These are phyloP conservation scores for Silybum marianum DNA, from an alignment of 129 eudicot species.

Conservation along the genomic window DNA sequence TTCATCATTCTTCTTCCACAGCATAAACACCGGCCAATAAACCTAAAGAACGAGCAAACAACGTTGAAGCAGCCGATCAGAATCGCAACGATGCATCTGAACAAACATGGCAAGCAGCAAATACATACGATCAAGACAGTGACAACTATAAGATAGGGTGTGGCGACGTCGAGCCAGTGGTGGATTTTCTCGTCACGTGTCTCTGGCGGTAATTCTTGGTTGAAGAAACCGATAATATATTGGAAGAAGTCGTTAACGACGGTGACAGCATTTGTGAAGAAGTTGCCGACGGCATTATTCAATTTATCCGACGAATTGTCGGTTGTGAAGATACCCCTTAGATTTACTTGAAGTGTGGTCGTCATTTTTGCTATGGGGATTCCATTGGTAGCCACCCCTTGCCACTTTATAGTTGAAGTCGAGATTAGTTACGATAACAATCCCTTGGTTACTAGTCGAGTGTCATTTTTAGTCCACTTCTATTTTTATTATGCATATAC, in stretches of 20 bases:
- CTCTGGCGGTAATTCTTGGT: too few species aligned
- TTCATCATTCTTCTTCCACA: conserved; percentile 16
- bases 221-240: conserved; percentile 9
- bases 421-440: not conserved
- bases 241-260: conserved; percentile 12
- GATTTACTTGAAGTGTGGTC: conserved; percentile 14
- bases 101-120: conserved; percentile 37
- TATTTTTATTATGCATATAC: not conserved
- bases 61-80: conserved; percentile 9
- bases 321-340: conserved; percentile 22
- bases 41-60: conserved; percentile 12
- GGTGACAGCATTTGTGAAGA: too few species aligned
- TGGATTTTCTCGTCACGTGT: not conserved
- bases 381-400: too few species aligned
- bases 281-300: too few species aligned
- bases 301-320: too few species aligned
- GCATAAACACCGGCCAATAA: conserved; percentile 14
- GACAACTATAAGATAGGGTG: conserved; percentile 38
- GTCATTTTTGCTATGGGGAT: conserved; percentile 8
- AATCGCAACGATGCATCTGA: conserved; percentile 14
- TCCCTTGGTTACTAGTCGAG: conserved; percentile 13
- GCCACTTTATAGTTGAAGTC: not conserved
- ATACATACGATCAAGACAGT: conserved; percentile 27
- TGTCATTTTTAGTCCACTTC: not conserved
- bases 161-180: conserved; percentile 33